Evolutionary conservation across 1,284 basidiomycete species (phyloP).

Genomic region (Meira nashicola): DNA sequence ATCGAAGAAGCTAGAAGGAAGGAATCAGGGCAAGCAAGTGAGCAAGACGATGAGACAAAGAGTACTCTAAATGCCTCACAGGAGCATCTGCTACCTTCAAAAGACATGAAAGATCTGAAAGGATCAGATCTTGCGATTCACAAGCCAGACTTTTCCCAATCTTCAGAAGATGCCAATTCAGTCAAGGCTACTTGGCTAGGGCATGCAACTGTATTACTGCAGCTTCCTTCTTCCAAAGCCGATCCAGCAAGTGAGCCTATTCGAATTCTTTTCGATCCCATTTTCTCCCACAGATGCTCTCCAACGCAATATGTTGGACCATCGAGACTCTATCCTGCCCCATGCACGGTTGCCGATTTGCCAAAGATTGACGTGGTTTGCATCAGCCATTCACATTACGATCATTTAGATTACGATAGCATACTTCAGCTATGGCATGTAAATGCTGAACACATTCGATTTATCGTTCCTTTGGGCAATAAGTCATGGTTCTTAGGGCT

Average conservation of each 20-base stretch:
- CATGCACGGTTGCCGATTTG: slow-evolving; percentile 33
- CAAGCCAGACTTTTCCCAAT: not conserved
- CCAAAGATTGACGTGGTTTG: slow-evolving; percentile 42
- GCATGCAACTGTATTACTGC: slow-evolving; percentile 42
- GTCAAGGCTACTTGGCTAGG: slow-evolving; percentile 44
- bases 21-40: too few relatives aligned
- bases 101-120: not conserved
- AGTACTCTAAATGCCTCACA: slow-evolving; percentile 15
- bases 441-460: slow-evolving; percentile 22
- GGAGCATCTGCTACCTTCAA: not conserved
- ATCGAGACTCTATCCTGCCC: slow-evolving; percentile 32
- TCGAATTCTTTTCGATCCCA: slow-evolving; percentile 45
- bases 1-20: not conserved
- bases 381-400: slow-evolving; percentile 51
- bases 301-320: slow-evolving; percentile 43
- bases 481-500: slow-evolving; percentile 36
- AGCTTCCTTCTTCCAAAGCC: slow-evolving; percentile 22
- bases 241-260: slow-evolving; percentile 16
- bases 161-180: not conserved
- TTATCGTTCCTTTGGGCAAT: slow-evolving; percentile 46
- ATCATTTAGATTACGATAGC: slow-evolving; percentile 45
- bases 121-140: not conserved
- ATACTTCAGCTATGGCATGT: slow-evolving; percentile 34
- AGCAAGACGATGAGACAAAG: not conserved
- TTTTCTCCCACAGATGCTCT: slow-evolving; percentile 44